phyloP scores from a whole-genome alignment of 2,329 filamentous ascomycete genomes.

The Ciborinia camelliae region DNA sequence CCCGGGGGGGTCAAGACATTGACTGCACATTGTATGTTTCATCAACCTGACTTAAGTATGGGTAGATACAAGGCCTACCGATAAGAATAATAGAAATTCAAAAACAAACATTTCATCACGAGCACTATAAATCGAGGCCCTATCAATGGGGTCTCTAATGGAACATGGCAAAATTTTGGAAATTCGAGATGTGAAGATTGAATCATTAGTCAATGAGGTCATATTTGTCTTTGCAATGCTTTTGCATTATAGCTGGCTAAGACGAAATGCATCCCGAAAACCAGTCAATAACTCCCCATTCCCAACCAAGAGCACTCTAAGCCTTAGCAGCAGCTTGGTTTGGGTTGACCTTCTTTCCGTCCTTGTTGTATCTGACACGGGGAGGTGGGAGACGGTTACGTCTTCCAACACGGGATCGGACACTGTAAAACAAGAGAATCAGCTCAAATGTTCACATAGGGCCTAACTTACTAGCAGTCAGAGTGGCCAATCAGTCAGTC shows the following conservation, averaged over 20 bases:
- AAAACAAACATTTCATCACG: not conserved
- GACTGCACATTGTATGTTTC: no score
- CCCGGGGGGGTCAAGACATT: no score
- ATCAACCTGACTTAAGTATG: no score
- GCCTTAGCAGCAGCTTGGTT: slow-evolving; percentile 39
- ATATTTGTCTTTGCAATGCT: slow-evolving; percentile 21
- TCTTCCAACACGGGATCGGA: slow-evolving; percentile 92
- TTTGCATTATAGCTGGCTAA: slow-evolving; percentile 18
- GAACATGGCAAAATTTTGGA: not conserved
- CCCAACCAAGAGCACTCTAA: slow-evolving; percentile 23
- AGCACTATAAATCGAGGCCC: not conserved
- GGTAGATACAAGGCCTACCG: no score
- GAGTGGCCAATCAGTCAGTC: not conserved
- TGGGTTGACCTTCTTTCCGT: slow-evolving; percentile 95
- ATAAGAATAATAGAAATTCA: no score
- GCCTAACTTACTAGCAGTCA: slow-evolving; percentile 23
- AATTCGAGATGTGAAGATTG: not conserved
- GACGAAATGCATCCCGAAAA: slow-evolving; percentile 18
- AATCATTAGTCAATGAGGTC: slow-evolving; percentile 18
- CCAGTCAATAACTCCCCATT: slow-evolving; percentile 18
- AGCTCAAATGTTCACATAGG: slow-evolving; percentile 45
- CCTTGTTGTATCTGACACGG: slow-evolving; percentile 99
- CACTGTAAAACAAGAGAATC: slow-evolving; percentile 55
- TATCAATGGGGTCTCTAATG: not conserved
- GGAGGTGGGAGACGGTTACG: slow-evolving; percentile 98